Evolutionary conservation across 2,329 filamentous ascomycete species (phyloP), one percentile per base, ranked within the genome.

Genomic region (Arthrobotrys sinensis): DNA sequence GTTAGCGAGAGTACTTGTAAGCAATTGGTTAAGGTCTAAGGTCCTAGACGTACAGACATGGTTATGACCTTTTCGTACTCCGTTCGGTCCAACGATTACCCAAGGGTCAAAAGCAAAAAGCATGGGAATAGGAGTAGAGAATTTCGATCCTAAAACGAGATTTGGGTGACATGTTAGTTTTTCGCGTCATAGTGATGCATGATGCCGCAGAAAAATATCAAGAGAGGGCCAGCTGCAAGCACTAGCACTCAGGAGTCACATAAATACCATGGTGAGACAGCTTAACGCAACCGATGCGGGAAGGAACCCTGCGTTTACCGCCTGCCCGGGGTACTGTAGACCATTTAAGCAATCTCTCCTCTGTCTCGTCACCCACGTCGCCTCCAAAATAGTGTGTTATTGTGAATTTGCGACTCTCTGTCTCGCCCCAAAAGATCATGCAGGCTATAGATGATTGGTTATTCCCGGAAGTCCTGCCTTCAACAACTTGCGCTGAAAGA

Each of bases 181-280:
- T 4, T 28, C 4, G 24, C 4, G 24, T 4, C 24, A 28, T 28
- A 4, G 24, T 28, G 2, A 28, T 28, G 24, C 4, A 28, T 28
- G 24, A 28, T 2, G 24, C 24, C 24, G 24, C 24, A 28, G 2
- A 2, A 28, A 28, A 28, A 28, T 28, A 2, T 4, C 24, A 28
- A 28, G 24, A 28, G 2, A 28, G 4, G 24, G 4, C 24, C 2
- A 28, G 24, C 4, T 28, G 36, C 36, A 38, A 10, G 36, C 12
- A 38, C 12, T 14, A n/a, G n/a, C n/a, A n/a, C n/a, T 50, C 2
- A 50, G n/a, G n/a, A 4, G 45, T 16, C 7, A 5, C 57, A 12
- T 1, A 21, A 12, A 57, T 65, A 4, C 79, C 79, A 40, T 80
- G 79, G 21, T 80, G 79, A 36, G 76, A 76, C 2, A 79, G 14